A percentile compares a stretch with the other conserved stretches of the same genome.
Evolutionary conservation across 495 filamentous ascomycete genomes (phyloP).

Genomic region (Penicillium cataractarum): DNA sequence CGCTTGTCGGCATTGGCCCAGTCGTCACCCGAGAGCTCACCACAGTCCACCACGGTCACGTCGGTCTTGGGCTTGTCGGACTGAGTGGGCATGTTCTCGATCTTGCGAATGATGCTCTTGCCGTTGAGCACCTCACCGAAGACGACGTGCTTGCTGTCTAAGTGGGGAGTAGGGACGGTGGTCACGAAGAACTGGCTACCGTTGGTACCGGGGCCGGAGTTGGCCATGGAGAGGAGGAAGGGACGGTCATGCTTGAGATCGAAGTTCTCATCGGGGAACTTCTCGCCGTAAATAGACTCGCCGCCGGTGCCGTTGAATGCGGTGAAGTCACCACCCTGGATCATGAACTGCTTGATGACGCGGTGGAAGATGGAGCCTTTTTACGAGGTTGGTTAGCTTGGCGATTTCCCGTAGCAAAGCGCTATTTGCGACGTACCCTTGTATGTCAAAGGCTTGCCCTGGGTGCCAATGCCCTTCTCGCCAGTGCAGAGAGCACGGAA

Average conservation of each 20-base stretch:
- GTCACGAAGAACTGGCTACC: constrained; percentile 99
- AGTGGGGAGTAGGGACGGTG: constrained; percentile 88
- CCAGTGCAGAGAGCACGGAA: constrained; percentile 93
- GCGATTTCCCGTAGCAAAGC: neutral
- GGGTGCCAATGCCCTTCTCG: constrained; percentile 84
- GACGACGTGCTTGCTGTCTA: constrained; percentile 89
- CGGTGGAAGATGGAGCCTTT: constrained; percentile 88
- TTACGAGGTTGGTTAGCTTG: constrained; percentile 2
- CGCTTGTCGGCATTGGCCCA: constrained; percentile 64
- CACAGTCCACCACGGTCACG: constrained; percentile 81
- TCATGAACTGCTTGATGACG: constrained; percentile 99
- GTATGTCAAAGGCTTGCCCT: constrained; percentile 80
- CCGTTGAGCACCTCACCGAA: constrained; percentile 71
- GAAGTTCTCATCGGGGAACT: constrained; percentile 98
- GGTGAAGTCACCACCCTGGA: constrained; percentile 98
- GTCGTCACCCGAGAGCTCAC: constrained; percentile 74
- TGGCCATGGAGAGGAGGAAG: constrained; percentile 96
- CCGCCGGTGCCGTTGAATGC: constrained; percentile 94
- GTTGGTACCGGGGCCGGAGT: constrained; percentile 92
- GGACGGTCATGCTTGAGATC: constrained; percentile 90
- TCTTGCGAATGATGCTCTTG: constrained; percentile 86
- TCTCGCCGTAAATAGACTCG: constrained; percentile 96
- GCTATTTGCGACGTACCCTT: constrained; percentile 44
- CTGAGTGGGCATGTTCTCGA: constrained; percentile 83
- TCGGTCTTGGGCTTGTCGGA: constrained; percentile 79